These are phyloP conservation scores for Serpula lacrymans DNA, from an alignment of 768 basidiomycete species.

Conservation along the genomic window DNA sequence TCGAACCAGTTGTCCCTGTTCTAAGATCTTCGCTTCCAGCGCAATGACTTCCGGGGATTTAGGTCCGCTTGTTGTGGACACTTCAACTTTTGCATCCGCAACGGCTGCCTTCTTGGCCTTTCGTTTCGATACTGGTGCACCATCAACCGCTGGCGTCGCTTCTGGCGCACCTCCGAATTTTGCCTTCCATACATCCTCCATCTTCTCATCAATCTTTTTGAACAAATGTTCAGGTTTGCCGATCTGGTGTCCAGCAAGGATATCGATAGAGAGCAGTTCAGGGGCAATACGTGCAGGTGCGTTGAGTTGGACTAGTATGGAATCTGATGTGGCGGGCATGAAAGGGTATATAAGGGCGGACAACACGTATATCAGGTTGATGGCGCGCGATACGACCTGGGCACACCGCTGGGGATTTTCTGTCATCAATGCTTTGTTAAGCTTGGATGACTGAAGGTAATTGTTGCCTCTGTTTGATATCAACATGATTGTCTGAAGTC, in stretches of 20 bases:
- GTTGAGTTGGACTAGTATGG: constrained; percentile 84
- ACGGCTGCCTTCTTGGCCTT: constrained; percentile 55
- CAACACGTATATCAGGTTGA: constrained; percentile 91
- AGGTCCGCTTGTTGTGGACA: constrained; percentile 41
- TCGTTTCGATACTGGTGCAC: constrained; percentile 41
- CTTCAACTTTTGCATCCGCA: constrained; percentile 43
- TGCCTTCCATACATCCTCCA: constrained; percentile 76
- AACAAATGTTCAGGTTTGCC: constrained; percentile 89
- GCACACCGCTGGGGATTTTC: constrained; percentile 83
- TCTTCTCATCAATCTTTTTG: constrained; percentile 89
- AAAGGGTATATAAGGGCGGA: constrained; percentile 88
- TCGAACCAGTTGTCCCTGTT: constrained; percentile 74
- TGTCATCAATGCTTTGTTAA: constrained; percentile 86
- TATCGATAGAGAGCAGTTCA: constrained; percentile 67
- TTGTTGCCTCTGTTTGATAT: constrained; percentile 87
- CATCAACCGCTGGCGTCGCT: constrained; percentile 38
- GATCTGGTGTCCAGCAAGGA: constrained; percentile 82
- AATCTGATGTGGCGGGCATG: constrained; percentile 88
- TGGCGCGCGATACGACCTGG: constrained; percentile 82
- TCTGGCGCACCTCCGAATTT: constrained; percentile 70
- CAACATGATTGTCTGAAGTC: constrained; percentile 85
- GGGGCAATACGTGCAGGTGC: constrained; percentile 84
- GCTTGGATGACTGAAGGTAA: constrained; percentile 89
- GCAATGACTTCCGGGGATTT: constrained; percentile 72
- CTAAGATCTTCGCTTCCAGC: constrained; percentile 69